Base-by-base conservation (phyloP, 2,329 filamentous ascomycete species). In the Xylaria sp. region DNA sequence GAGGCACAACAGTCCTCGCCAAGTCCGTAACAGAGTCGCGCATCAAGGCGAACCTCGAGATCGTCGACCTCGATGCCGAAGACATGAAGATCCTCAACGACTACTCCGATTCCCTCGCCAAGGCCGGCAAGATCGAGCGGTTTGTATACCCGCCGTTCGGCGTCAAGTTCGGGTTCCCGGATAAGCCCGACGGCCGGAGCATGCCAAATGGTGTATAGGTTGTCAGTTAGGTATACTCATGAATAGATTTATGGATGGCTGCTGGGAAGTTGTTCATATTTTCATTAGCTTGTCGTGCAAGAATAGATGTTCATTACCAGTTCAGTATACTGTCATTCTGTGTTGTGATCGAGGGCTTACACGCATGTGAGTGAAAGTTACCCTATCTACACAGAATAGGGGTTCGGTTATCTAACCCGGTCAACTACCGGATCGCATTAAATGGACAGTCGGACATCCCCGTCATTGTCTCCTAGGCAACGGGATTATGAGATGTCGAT, bases 71-170 rank as follows among this genome's bases (percentile, higher is more conserved):
- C 51, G 84, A 87, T 67, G 78, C 75, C 5, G 79, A 80, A n/a
- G 89, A 92, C 65, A 69, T 87, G 68, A 78, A 82, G 72, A 75
- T 74, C 53, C 75, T 87, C 11, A 74, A 79, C 66, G 80, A 80
- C 54, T 85, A 85, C 72, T 82, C 82, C 0, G 74, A 76, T 23
- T 75, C 78, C 39, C 72, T 86, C 50, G 70, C 74, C 30, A 75
- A 75, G 66, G 78, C 78, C 62, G 78, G 79, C 51, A 80, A 83
- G 74, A 70, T 83, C 60, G 76, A 82, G 74, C 78, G 84, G 66
- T 89, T 83, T 63, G 84, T 90, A 39, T 89, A 86, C 72, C 87
- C 87, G 65, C 82, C 85, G 0, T 90, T 89, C 68, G 85, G 84
- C 2, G 74, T 88, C 53, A 79, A 87, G 68, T 87, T 90, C 71